A percentile compares a stretch with the other conserved stretches of the same genome.
phyloP scores from a whole-genome alignment of 129 eudicot genomes.

The carrot (Daucus carota) region DH1_v3.0 NC_030384.2:50381501-50382000 shows the following conservation, averaged over 20 bases:
- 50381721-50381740: conserved; percentile 30
- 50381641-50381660: conserved; percentile 24
- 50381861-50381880: conserved; percentile 43
- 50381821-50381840: conserved; percentile 58
- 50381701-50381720: conserved; percentile 25
- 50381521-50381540: not conserved
- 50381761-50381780: conserved; percentile 34
- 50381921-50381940: conserved; percentile 41
- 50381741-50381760: conserved; percentile 28
- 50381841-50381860: conserved; percentile 48
- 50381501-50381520: not conserved
- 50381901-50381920: conserved; percentile 40
- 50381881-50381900: conserved; percentile 30
- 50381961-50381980: conserved; percentile 36
- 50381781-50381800: conserved; percentile 43
- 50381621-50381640: conserved; percentile 32
- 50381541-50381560: not conserved
- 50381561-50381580: not conserved
- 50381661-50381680: conserved; percentile 32
- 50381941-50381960: conserved; percentile 45
- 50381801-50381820: conserved; percentile 50
- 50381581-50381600: not conserved
- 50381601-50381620: not conserved
- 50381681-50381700: conserved; percentile 24
- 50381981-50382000: conserved; percentile 28